Percentiles rank a stretch among this genome's conserved stretches.
Conservation (phyloP, 164 flowering plant species). For the Liriodendron chinense region DNA sequence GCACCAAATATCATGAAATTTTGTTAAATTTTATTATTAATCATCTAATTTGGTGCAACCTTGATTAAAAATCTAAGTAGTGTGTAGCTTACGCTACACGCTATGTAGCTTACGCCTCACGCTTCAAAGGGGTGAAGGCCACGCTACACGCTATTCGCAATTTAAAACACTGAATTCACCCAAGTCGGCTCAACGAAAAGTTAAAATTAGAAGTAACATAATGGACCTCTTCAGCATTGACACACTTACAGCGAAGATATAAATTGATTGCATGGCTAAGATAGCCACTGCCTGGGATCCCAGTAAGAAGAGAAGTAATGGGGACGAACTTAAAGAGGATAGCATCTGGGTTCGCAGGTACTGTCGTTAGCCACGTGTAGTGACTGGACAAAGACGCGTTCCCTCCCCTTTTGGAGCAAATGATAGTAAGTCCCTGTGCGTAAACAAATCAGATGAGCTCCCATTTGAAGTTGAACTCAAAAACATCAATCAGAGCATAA, state of each 20-base stretch:
- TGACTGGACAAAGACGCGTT: constrained; percentile 54
- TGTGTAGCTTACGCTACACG: no score
- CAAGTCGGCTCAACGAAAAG: not conserved
- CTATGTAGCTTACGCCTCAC: no score
- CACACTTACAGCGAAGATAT: constrained; percentile 78
- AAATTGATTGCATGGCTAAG: constrained; percentile 93
- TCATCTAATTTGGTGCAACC: no score
- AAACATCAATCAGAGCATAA: not conserved
- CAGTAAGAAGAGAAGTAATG: constrained; percentile 78
- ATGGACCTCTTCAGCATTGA: constrained; percentile 2
- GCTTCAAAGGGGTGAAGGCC: no score
- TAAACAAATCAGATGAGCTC: constrained; percentile 8
- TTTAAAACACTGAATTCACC: not conserved
- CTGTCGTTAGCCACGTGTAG: constrained; percentile 77
- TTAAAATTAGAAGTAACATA: not conserved
- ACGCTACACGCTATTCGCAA: no score
- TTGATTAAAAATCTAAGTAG: no score
- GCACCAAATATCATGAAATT: no score
- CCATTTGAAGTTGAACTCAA: constrained; percentile 2
- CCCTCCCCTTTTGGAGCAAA: constrained; percentile 88
- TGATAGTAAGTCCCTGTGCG: constrained; percentile 65
- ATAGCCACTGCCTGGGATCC: constrained; percentile 89
- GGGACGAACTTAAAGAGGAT: constrained; percentile 81
- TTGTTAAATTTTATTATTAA: no score
- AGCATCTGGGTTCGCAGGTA: constrained; percentile 69